Evolutionary conservation across 306 rosid species (phyloP).

Genomic region (Potentilla sterilis): DNA sequence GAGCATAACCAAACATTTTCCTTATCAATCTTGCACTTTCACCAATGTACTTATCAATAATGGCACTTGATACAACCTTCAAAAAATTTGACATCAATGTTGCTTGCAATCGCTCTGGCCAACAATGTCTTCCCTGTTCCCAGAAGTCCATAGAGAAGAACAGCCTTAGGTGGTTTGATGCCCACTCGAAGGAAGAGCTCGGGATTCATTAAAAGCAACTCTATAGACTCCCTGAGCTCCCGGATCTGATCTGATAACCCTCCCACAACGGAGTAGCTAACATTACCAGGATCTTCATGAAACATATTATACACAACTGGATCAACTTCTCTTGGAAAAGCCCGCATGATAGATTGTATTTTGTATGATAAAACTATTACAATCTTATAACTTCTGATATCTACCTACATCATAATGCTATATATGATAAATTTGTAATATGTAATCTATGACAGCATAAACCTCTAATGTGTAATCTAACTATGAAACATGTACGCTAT

Average conservation of each 20-base stretch:
- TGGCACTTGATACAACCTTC: constrained; percentile 96
- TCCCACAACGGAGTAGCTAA: constrained; percentile 83
- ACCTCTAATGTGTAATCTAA: too few species aligned
- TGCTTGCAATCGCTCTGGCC: constrained; percentile 87
- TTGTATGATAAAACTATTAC: too few species aligned
- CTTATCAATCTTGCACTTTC: constrained; percentile 44
- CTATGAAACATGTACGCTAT: too few species aligned
- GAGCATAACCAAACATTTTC: too few species aligned
- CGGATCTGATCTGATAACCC: constrained; percentile 93
- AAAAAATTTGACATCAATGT: constrained; percentile 80
- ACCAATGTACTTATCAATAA: constrained; percentile 82
- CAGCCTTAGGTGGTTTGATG: constrained; percentile 91
- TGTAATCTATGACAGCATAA: too few species aligned
- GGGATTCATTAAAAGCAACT: constrained; percentile 31
- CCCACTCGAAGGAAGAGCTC: constrained; percentile 73
- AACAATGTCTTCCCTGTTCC: constrained; percentile 92
- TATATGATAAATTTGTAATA: too few species aligned
- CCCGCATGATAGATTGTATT: too few species aligned
- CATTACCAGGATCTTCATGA: too few species aligned
- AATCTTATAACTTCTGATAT: too few species aligned
- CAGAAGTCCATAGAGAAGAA: constrained; percentile 87
- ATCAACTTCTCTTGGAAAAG: too few species aligned
- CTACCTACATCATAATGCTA: too few species aligned
- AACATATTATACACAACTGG: too few species aligned
- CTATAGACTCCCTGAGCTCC: constrained; percentile 89